These are phyloP conservation scores for Verbena officinalis DNA, from an alignment of 257 asterid species.

Conservation along the genomic window DNA sequence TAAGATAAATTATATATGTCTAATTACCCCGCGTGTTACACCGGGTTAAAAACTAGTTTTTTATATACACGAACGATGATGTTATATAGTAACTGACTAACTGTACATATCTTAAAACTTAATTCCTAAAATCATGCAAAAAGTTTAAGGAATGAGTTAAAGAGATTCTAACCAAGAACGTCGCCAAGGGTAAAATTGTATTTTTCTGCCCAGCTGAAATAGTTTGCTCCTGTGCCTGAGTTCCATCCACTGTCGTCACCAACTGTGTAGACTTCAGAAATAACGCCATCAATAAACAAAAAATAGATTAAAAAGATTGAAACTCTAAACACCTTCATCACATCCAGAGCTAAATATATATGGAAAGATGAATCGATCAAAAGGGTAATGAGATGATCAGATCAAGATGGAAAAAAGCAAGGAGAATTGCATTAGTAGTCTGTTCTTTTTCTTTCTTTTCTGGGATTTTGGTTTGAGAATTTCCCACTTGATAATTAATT, in stretches of 20 bases:
- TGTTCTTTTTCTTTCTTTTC: too few species aligned
- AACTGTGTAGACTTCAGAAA: conserved; percentile 18
- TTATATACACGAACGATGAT: too few species aligned
- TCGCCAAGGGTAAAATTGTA: conserved; percentile 24
- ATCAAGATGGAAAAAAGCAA: background rate
- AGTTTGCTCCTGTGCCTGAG: conserved; percentile 32
- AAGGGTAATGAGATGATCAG: background rate
- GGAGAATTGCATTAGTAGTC: background rate
- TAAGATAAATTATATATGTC: too few species aligned
- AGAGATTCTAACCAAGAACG: conserved; percentile 14
- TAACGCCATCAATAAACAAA: conserved; percentile 11
- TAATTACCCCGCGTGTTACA: too few species aligned
- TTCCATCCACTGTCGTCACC: conserved; percentile 32
- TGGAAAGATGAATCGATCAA: background rate
- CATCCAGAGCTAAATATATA: background rate
- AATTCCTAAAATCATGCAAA: background rate
- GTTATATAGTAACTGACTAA: too few species aligned
- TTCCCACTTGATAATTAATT: background rate
- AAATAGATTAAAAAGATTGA: conserved; percentile 14
- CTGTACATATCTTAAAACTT: too few species aligned
- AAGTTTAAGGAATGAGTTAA: background rate
- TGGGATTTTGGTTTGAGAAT: background rate
- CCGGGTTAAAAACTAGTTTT: too few species aligned
- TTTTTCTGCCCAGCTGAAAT: conserved; percentile 15
- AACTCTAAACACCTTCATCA: background rate